Evolutionary conservation across 257 asterid species (phyloP), one percentile per base, ranked within the genome.

Genomic region (Echites panduratus): DNA sequence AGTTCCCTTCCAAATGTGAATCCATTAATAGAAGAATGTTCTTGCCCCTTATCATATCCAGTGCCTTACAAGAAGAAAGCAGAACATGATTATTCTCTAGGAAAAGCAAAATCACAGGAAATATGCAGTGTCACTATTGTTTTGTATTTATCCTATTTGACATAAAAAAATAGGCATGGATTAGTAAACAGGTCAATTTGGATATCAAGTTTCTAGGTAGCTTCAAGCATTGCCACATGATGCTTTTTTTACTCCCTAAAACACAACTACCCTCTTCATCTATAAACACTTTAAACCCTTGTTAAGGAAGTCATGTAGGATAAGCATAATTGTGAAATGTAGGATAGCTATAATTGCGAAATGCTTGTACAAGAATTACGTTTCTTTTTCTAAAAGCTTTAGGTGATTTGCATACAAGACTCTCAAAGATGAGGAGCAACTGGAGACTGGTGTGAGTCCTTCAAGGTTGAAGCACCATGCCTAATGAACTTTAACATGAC

Each of bases 1-100:
- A 94, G 81, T 91, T 91, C n/a, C 97, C 97, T 87, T 94, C 99
- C 82, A 94, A 84, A 84, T 94, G 97, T 64, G 99, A 94, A 78
- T 94, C 99, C 96, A 91, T 94, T 73, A 94, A 73, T 72, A 91
- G 90, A 77, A 87, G 90, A 80, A 91, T 94, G 80, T 91, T 94
- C 82, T 87, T 94, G 61, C 97, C 99, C 45, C 97, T 86, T 82
- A 90, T 94, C 99, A 91, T 94, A 70, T 94, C 99, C 61, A 94
- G 85, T 53, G 99, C 98, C 98, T 94, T 89, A 77, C 67, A 82
- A 49, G 72, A 66, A 27, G 40, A 68, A 5, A 81, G 20, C 16
- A 62, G 68, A 62, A 22, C 12, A 32, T 59, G 66, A 57, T 50
- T 61, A 59, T 20, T 62, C 40, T 61, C 22, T 26, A 32, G 35